These are phyloP conservation scores for Cladosporium oxysporum DNA, from an alignment of 2,329 filamentous ascomycete species.

Conservation along the genomic window DNA sequence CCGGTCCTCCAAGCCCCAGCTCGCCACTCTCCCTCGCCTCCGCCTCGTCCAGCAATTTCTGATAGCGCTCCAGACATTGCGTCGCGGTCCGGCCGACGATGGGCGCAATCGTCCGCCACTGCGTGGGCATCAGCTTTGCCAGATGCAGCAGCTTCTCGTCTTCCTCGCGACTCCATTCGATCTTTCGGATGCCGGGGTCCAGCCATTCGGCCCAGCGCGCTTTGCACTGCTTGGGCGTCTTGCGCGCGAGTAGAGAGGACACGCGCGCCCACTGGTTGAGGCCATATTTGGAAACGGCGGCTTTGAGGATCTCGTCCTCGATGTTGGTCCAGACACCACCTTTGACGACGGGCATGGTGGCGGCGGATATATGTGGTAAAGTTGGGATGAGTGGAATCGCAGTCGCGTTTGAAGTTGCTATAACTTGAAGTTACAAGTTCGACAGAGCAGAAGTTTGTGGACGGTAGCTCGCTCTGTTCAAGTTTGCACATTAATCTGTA, in stretches of 20 bases:
- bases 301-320: conserved; percentile 95
- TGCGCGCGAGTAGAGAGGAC: conserved; percentile 92
- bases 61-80: conserved; percentile 56
- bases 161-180: conserved; percentile 98
- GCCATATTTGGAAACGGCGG: conserved; percentile 90
- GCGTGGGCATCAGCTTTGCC: conserved; percentile 97
- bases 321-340: conserved; percentile 70
- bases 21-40: conserved; percentile 78
- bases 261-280: conserved; percentile 98
- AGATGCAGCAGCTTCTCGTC: conserved; percentile 96
- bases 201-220: conserved; percentile 98
- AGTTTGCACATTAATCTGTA: not conserved
- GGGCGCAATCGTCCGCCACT: conserved; percentile 98
- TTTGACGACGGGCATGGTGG: conserved; percentile 65
- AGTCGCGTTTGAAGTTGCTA: conserved; percentile 7
- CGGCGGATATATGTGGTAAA: conserved; percentile 2
- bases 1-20: conserved; percentile 79
- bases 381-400: not conserved
- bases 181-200: conserved; percentile 96
- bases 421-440: not conserved
- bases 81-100: conserved; percentile 54
- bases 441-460: not conserved
- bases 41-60: conserved; percentile 93
- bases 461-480: not conserved
- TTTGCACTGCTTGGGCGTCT: conserved; percentile 99